Percentiles rank a stretch among this genome's conserved stretches.
phyloP scores from a whole-genome alignment of 2,329 filamentous ascomycete species.

The Tolypocladium nubicola region DNA sequence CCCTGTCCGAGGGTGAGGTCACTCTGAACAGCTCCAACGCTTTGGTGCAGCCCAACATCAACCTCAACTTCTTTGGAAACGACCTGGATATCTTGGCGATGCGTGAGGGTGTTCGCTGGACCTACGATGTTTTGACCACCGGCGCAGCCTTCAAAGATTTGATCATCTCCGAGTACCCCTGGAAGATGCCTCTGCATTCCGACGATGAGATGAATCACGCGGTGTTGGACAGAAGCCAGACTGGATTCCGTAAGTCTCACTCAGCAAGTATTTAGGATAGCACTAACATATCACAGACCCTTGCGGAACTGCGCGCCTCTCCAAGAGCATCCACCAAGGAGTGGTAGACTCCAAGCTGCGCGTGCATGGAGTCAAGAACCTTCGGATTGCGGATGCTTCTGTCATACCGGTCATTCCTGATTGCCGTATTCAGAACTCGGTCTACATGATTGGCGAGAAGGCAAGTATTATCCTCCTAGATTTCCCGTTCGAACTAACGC shows the following conservation, averaged over 20 bases:
- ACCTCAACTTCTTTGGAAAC: conserved; percentile 48
- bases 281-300: conserved; percentile 25
- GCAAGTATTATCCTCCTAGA: conserved; percentile 3
- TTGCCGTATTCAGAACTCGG: conserved; percentile 48
- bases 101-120: conserved; percentile 45
- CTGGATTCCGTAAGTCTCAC: conserved; percentile 33
- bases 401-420: conserved; percentile 44
- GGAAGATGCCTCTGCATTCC: conserved; percentile 44
- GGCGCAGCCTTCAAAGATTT: conserved; percentile 47
- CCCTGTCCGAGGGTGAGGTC: conserved; percentile 39
- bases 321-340: conserved; percentile 37
- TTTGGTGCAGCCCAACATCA: conserved; percentile 46
- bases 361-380: conserved; percentile 41
- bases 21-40: conserved; percentile 45
- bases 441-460: conserved; percentile 52
- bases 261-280: too few relatives aligned
- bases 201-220: conserved; percentile 45
- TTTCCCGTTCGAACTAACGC: not conserved
- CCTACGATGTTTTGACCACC: conserved; percentile 45
- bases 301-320: conserved; percentile 43
- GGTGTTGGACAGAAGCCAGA: conserved; percentile 49
- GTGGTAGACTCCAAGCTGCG: conserved; percentile 40
- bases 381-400: conserved; percentile 45
- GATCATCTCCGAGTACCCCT: conserved; percentile 44
- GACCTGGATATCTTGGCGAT: conserved; percentile 46